Conservation (phyloP, 1,284 basidiomycete species). For the Marasmius fiardii region DNA sequence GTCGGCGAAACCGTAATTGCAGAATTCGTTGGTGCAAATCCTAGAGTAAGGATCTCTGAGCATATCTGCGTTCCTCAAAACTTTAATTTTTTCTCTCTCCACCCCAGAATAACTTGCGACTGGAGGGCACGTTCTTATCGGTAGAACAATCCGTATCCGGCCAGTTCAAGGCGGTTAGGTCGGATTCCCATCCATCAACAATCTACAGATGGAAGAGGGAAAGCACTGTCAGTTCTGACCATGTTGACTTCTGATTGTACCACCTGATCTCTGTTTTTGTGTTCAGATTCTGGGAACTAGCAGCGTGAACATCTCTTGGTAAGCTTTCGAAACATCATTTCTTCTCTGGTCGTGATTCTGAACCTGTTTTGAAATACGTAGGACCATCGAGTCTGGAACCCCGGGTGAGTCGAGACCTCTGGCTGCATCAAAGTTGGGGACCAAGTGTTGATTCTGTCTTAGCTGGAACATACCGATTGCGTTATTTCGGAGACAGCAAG, state of each 20-base stretch:
- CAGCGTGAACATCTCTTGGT: constrained; percentile 65
- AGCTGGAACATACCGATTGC: constrained; percentile 70
- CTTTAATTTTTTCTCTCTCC: constrained; percentile 4
- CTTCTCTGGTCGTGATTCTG: not conserved
- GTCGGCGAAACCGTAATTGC: constrained; percentile 58
- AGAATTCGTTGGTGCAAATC: constrained; percentile 76
- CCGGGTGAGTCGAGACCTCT: constrained; percentile 35
- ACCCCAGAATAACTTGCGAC: constrained; percentile 73
- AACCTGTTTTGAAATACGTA: constrained; percentile 23
- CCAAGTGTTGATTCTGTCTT: not conserved
- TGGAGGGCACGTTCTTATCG: constrained; percentile 72
- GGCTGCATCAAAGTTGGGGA: not conserved
- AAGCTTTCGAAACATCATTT: constrained; percentile 20
- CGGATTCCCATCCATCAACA: constrained; percentile 82
- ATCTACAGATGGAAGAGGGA: constrained; percentile 65
- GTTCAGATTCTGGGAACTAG: constrained; percentile 58
- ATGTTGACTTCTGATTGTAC: not conserved
- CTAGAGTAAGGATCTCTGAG: constrained; percentile 50
- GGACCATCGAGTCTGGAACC: constrained; percentile 65
- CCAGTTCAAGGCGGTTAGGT: constrained; percentile 57
- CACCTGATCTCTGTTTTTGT: not conserved
- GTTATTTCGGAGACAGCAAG: constrained; percentile 76
- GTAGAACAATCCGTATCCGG: constrained; percentile 54
- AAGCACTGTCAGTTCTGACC: constrained; percentile 39
- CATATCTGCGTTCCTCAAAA: constrained; percentile 1